phyloP scores from a whole-genome alignment of 805 yeast species.

The Candida suzukii region DNA sequence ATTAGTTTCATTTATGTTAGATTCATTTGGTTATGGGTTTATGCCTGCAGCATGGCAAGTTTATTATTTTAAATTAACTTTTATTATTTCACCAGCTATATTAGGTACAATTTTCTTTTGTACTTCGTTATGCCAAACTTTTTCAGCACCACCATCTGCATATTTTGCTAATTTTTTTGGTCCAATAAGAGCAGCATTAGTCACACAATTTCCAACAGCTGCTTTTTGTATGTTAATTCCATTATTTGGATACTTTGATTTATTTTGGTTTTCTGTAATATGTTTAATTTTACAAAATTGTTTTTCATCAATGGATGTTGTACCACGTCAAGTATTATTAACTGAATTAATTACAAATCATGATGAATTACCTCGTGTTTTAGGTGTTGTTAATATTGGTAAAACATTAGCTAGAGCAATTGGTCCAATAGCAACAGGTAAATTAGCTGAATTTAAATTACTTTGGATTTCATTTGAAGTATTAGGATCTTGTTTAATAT shows the following conservation, averaged over 20 bases:
- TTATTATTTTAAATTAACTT: slow-evolving; percentile 62
- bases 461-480: slow-evolving; percentile 48
- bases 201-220: slow-evolving; percentile 76
- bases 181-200: slow-evolving; percentile 68
- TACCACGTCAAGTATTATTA: slow-evolving; percentile 78
- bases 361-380: slow-evolving; percentile 63
- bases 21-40: slow-evolving; percentile 83
- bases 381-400: slow-evolving; percentile 83
- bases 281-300: slow-evolving; percentile 50
- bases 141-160: slow-evolving; percentile 75
- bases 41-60: slow-evolving; percentile 88
- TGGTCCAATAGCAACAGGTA: slow-evolving; percentile 79
- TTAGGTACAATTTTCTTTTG: slow-evolving; percentile 64
- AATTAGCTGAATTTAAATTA: slow-evolving; percentile 45
- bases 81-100: slow-evolving; percentile 43
- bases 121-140: slow-evolving; percentile 54
- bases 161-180: slow-evolving; percentile 59
- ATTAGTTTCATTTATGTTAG: slow-evolving; percentile 65
- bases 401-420: slow-evolving; percentile 79
- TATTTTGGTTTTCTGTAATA: slow-evolving; percentile 36
- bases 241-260: slow-evolving; percentile 25
- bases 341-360: slow-evolving; percentile 54
- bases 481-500: slow-evolving; percentile 41
- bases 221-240: slow-evolving; percentile 52
- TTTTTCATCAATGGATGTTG: slow-evolving; percentile 81